Evolutionary conservation across 2,329 filamentous ascomycete genomes (phyloP), one percentile per base, ranked within the genome.

Genomic region (Cladobotryum protrusum): DNA sequence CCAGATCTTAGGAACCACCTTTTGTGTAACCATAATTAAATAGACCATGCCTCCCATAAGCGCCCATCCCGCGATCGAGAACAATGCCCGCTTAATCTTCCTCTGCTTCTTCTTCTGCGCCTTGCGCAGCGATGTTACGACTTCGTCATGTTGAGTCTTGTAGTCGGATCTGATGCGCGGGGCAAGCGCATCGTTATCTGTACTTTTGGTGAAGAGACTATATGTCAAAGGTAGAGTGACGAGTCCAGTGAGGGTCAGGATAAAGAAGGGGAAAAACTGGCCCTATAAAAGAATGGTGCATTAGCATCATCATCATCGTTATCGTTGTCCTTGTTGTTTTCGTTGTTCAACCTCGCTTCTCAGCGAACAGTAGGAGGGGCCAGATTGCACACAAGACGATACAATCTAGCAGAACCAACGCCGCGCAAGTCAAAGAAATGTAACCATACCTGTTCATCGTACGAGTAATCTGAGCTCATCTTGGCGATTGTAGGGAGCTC

Each of bases 261-360:
- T 86, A 77, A 99, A 99, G 81, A 95, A 96, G 59, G 95, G 93
- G 78, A 96, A 99, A 77, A 96, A 96, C 81, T 96, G 89, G 62
- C 90, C 91, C 82, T 93, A 53, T 17, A 35, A 14, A 18, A 35
- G 19, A 17, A 17, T 20, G 9, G 37, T 5, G 9, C 14, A 40
- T 55, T 48, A 56, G 51, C 47, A 47, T 19, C 17, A 45, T 9
- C 43, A 18, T 42, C 19, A 34, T 24, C 13, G 3, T 18, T 12
- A 17, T 17, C 2, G 35, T 13, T 13, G 11, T n/a, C 35, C 6
- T 37, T 13, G 35, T n/a, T n/a, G 35, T 17, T 13, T 5, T 29
- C 24, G 35, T 37, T 17, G 11, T 17, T 9, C 35, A 5, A 17
- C 6, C 35, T 37, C 12, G 12, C 35, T 4, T 37, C n/a, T 37